Percentiles rank a stretch among this genome's conserved stretches.
phyloP scores from a whole-genome alignment of 1,284 basidiomycete species.

The Fistulina hepatica region DNA sequence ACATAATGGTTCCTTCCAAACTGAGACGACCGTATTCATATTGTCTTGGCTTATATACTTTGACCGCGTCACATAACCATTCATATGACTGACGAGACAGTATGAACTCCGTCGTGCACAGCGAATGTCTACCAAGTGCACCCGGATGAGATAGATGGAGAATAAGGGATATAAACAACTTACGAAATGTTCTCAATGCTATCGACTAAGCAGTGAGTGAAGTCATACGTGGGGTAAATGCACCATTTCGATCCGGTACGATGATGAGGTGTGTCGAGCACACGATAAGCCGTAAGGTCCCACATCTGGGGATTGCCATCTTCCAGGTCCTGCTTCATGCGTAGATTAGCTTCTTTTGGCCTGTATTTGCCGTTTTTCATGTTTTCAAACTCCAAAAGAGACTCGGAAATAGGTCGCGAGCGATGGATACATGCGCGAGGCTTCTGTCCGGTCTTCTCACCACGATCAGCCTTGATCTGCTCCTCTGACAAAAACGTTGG shows the following conservation, averaged over 20 bases:
- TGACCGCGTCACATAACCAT: conserved; percentile 95
- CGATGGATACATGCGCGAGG: conserved; percentile 85
- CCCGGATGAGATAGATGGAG: background rate
- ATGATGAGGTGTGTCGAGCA: conserved; percentile 86
- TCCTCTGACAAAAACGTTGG: conserved; percentile 46
- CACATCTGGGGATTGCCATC: conserved; percentile 99
- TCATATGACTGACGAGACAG: conserved; percentile 97
- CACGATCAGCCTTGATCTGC: conserved; percentile 83
- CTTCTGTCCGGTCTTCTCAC: conserved; percentile 66
- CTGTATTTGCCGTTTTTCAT: conserved; percentile 91
- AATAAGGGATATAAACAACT: conserved; percentile 25
- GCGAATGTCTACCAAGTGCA: conserved; percentile 69
- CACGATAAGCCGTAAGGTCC: conserved; percentile 96
- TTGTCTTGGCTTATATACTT: conserved; percentile 97
- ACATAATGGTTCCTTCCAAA: conserved; percentile 92
- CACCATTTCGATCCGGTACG: conserved; percentile 90
- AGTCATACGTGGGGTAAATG: conserved; percentile 97
- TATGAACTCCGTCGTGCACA: conserved; percentile 96
- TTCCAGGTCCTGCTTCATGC: conserved; percentile 96
- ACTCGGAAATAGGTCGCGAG: conserved; percentile 75
- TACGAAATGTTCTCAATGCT: conserved; percentile 99
- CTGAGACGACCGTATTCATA: conserved; percentile 94
- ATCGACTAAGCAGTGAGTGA: conserved; percentile 97
- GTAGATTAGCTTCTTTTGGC: conserved; percentile 83
- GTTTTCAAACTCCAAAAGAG: conserved; percentile 77